These are phyloP conservation scores for Lentinula lateritia DNA, from an alignment of 768 basidiomycete genomes.

Conservation along the genomic window DNA sequence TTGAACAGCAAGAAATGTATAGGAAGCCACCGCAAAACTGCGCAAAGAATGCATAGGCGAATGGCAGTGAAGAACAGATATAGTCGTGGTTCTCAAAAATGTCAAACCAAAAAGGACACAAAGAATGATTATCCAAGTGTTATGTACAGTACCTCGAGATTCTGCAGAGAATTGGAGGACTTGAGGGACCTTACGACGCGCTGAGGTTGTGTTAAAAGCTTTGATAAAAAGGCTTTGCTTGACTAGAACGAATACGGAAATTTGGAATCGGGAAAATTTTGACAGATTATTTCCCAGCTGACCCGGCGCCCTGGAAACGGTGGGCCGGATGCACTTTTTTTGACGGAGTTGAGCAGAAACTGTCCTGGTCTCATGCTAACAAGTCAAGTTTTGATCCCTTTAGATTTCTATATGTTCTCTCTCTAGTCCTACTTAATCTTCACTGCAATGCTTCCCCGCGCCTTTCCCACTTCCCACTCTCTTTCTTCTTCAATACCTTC, in stretches of 20 bases:
- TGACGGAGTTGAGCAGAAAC: slow-evolving; percentile 5
- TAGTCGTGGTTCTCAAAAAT: not conserved
- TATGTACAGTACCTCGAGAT: too few relatives aligned
- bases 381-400: slow-evolving; percentile 1
- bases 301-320: slow-evolving; percentile 22
- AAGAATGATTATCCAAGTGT: not conserved
- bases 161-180: too few relatives aligned
- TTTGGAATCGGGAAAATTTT: not conserved
- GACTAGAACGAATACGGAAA: not conserved
- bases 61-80: not conserved
- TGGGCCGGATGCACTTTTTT: slow-evolving; percentile 5
- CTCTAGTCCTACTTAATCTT: slow-evolving; percentile 9
- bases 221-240: too few relatives aligned
- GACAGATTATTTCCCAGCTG: slow-evolving; percentile 9
- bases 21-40: not conserved
- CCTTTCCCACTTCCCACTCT: slow-evolving; percentile 27
- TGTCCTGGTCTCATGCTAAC: slow-evolving; percentile 5
- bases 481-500: slow-evolving; percentile 19
- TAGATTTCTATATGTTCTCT: slow-evolving; percentile 13
- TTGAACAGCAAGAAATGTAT: not conserved
- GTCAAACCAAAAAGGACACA: not conserved
- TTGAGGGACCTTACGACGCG: not conserved
- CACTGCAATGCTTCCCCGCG: slow-evolving; percentile 16
- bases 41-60: not conserved
- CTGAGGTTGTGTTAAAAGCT: not conserved